phyloP scores from a whole-genome alignment of 83 land plant genomes.

The Thuja plicata region DNA sequence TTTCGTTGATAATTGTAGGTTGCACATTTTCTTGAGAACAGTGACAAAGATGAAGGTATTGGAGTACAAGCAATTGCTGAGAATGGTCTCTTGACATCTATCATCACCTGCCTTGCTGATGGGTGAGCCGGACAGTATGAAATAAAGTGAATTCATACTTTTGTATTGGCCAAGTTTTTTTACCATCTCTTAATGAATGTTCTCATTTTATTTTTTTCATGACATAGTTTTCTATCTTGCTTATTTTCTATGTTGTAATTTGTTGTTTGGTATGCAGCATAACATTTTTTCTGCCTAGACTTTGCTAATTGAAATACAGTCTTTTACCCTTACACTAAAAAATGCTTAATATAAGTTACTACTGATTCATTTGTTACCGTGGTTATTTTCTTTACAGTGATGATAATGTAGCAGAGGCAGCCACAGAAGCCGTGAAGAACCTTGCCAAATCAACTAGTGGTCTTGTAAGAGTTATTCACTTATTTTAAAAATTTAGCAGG shows the following conservation, averaged over 20 bases:
- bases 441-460: slow-evolving; percentile 46
- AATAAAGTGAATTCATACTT: not conserved
- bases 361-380: not conserved
- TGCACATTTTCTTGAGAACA: slow-evolving; percentile 5
- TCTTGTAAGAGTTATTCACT: slow-evolving; percentile 32
- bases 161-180: not conserved
- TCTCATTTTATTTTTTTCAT: not conserved
- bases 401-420: slow-evolving; percentile 46
- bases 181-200: not conserved
- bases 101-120: not conserved
- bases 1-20: not conserved
- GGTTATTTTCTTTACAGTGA: slow-evolving; percentile 28
- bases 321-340: not conserved
- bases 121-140: not conserved
- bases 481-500: not conserved
- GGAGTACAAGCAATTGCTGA: not conserved
- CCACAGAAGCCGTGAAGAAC: slow-evolving; percentile 49
- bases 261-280: not conserved
- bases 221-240: not conserved
- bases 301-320: not conserved
- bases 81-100: not conserved
- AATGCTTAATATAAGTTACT: not conserved
- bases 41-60: slow-evolving; percentile 8
- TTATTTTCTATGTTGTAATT: not conserved
- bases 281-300: not conserved